Conservation (phyloP, 129 eudicot species). For the Cynara cardunculus region DNA sequence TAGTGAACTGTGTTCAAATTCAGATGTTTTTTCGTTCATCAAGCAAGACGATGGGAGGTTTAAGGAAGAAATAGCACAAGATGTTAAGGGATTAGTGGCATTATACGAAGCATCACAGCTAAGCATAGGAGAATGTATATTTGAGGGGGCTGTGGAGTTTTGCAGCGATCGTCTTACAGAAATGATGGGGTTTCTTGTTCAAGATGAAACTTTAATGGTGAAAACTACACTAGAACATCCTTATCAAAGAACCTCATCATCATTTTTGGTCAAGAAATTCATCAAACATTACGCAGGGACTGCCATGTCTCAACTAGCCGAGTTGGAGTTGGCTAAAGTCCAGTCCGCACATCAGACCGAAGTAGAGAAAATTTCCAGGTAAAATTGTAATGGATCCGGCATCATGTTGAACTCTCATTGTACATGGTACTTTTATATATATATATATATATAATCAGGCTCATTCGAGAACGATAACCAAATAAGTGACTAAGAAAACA, state of each 20-base stretch:
- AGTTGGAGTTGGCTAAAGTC: constrained; percentile 25
- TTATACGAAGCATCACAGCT: constrained; percentile 58
- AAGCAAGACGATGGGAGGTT: constrained; percentile 35
- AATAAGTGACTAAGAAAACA: too few relatives aligned
- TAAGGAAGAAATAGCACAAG: constrained; percentile 19
- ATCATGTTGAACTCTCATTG: too few relatives aligned
- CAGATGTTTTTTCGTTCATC: constrained; percentile 48
- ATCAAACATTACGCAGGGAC: constrained; percentile 14
- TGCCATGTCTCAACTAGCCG: constrained; percentile 36
- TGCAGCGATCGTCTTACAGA: constrained; percentile 25
- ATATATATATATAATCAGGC: too few relatives aligned
- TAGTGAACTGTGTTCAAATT: neutral
- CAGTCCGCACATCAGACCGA: constrained; percentile 32
- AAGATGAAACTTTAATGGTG: constrained; percentile 18
- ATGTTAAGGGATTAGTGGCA: constrained; percentile 41
- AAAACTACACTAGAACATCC: constrained; percentile 25
- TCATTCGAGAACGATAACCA: too few relatives aligned
- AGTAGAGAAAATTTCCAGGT: constrained; percentile 36
- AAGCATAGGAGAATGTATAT: constrained; percentile 43
- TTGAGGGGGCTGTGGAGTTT: constrained; percentile 43
- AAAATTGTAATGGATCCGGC: too few relatives aligned
- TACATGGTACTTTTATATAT: too few relatives aligned
- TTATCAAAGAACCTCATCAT: constrained; percentile 34
- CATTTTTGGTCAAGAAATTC: constrained; percentile 22
- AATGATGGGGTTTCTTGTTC: constrained; percentile 6